A percentile compares a stretch with the other conserved stretches of the same genome.
Conservation (phyloP, 257 asterid species). For the Gardenia jasminoides region DNA sequence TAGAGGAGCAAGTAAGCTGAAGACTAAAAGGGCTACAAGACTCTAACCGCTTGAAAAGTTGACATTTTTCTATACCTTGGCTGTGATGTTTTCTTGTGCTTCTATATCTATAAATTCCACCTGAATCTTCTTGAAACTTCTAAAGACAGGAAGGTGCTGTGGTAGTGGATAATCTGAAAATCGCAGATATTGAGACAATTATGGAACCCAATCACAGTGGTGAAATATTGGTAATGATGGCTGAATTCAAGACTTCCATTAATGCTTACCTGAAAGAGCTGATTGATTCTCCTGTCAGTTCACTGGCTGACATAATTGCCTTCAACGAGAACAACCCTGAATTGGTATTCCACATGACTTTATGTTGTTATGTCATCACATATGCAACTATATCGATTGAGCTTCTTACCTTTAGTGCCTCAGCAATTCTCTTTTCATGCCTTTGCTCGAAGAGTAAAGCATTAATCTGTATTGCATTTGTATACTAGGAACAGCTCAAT, state of each 20-base stretch:
- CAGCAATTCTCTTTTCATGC: not conserved
- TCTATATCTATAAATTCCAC: not conserved
- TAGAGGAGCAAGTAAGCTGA: not conserved
- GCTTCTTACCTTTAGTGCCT: not conserved
- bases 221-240: slow-evolving; percentile 41
- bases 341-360: slow-evolving; percentile 30
- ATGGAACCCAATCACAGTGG: slow-evolving; percentile 44
- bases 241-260: slow-evolving; percentile 56
- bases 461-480: not conserved
- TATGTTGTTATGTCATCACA: not conserved
- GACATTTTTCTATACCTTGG: not conserved
- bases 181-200: slow-evolving; percentile 40
- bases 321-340: slow-evolving; percentile 53
- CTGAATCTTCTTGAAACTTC: not conserved
- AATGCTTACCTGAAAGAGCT: slow-evolving; percentile 45
- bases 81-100: not conserved
- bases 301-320: slow-evolving; percentile 51
- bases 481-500: slow-evolving; percentile 30
- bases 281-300: slow-evolving; percentile 44
- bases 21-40: not conserved
- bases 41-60: not conserved
- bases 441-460: not conserved
- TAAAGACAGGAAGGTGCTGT: slow-evolving; percentile 49
- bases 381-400: not conserved
- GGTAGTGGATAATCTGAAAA: slow-evolving; percentile 44